Base-by-base conservation (phyloP, 2,329 filamentous ascomycete genomes). In the Colletotrichum sidae region DNA sequence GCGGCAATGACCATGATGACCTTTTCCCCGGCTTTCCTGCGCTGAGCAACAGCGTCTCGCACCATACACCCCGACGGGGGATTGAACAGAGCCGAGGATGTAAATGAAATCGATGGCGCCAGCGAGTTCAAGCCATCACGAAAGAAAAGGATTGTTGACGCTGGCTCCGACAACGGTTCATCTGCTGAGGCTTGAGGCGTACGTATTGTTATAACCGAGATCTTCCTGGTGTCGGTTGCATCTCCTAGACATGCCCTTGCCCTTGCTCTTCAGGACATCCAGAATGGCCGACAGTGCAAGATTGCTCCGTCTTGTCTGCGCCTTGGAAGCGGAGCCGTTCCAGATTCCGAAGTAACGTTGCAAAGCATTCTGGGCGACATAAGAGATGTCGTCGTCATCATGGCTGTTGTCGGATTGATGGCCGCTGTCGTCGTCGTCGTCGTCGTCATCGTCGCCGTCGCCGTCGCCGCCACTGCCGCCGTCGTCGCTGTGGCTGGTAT, bases 211-310 rank as follows among this genome's bases (percentile, higher is more conserved):
- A 12, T 17, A 33, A 49, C 13, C 25, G n/a, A 49, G 8, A 33
- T 33, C 46, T 49, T 12, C 6, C 25, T 33, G 4, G 1, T 49
- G 46, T 11, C 35, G 15, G 6, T 13, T 35, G 25, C 46, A 49
- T 34, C 25, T 33, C 8, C 13, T 10, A 33, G 25, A 33, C 41
- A 44, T 44, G 35, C 15, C 17, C 25, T 17, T 49, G 46, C 17
- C 25, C 17, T 50, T 50, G 46, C 13, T 37, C 12, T 50, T 50
- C 6, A 37, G 12, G 46, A 33, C 17, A 50, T 50, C 17, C 11
- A 50, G 46, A 50, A 50, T 45, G 46, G 46, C 17, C 13, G 46
- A 50, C 8, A 50, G 33, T 50, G 46, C 17, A 50, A 11, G 17
- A 34, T 34, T 50, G 25, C 46, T 50, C 46, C 46, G 46, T 35